A percentile compares a stretch with the other conserved stretches of the same genome.
Evolutionary conservation across 441 rosid genomes (phyloP).

Genomic region (Brassica balearica): DNA sequence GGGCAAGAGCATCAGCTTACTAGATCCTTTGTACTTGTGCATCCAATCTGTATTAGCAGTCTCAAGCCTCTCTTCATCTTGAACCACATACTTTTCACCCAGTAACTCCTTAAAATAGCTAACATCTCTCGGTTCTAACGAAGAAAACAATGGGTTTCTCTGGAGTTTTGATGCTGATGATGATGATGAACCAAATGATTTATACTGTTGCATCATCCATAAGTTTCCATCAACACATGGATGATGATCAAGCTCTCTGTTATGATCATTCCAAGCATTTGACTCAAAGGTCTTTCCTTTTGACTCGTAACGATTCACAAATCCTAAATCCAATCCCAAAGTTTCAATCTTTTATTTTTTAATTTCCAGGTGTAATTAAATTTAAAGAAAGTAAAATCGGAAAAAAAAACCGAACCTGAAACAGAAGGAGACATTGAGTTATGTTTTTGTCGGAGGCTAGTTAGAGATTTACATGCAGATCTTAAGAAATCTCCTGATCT

Average conservation of each 20-base stretch:
- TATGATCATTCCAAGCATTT: slow-evolving; percentile 19
- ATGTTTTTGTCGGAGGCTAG: slow-evolving; percentile 31
- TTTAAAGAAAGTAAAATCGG: background rate
- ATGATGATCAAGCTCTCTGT: slow-evolving; percentile 23
- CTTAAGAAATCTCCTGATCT: slow-evolving; percentile 45
- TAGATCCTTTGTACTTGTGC: slow-evolving; percentile 78
- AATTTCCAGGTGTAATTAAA: background rate
- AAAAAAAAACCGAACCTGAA: slow-evolving; percentile 47
- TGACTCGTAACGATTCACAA: slow-evolving; percentile 37
- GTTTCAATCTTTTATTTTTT: background rate
- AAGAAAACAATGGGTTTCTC: slow-evolving; percentile 73
- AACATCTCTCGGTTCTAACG: slow-evolving; percentile 33
- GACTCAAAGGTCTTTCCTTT: slow-evolving; percentile 27
- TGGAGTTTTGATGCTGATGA: slow-evolving; percentile 43
- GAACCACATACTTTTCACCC: slow-evolving; percentile 68
- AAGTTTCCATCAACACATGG: slow-evolving; percentile 21
- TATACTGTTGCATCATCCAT: slow-evolving; percentile 46
- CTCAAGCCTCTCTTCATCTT: slow-evolving; percentile 76
- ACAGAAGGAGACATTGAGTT: slow-evolving; percentile 26
- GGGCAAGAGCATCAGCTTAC: slow-evolving; percentile 86
- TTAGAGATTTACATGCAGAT: slow-evolving; percentile 41
- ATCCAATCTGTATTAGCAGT: slow-evolving; percentile 90
- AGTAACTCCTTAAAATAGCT: slow-evolving; percentile 64
- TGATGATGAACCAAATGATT: slow-evolving; percentile 52
- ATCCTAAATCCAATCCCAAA: slow-evolving; percentile 42